Base-by-base conservation (phyloP, 352 stramenopile genomes). In the Globisporangium spinosum region DNA sequence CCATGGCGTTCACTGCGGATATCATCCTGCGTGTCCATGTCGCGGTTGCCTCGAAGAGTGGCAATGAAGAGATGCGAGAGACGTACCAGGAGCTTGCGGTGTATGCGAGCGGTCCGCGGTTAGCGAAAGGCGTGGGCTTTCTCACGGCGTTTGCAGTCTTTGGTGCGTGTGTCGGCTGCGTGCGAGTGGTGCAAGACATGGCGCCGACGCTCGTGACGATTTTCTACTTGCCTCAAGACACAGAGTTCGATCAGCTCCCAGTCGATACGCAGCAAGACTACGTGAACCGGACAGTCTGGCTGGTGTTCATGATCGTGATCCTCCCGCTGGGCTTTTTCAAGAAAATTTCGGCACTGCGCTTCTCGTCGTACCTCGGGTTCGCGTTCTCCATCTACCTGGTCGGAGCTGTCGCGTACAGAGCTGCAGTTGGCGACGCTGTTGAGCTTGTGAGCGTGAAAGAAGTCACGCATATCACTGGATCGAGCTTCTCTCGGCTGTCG, bases 1-100 rank as follows among this genome's bases (percentile, higher is more conserved):
- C 77, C 59, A 93, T 93, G 85, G 83, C 79, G 23, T 89, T 90
- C 68, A 93, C 83, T 10, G 83, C 83, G 12, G 80, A 90, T 64
- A 77, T 76, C 25, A 79, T 93, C 17, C 64, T 93, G 55, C 76
- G 74, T 22, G 76, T 90, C 17, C 82, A 93, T 61, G 75, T 93
- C 2, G 75, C 77, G 0, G 71, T 90, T 32, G 77, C 72, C n/a
- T 58, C 76, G 9, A 65, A 53, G 56, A 67, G 64, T 8, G 66
- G 70, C 29, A 51, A 74, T 20, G 70, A 83, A 53, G 72, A 87
- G 68, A 77, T 78, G 59, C 71, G 72, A 4, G 74, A 82, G 58
- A 90, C 82, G 67, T 93, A 90, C 61, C 84, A 93, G 58, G 72
- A 85, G 57, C 65, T 93, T 22, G 85, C 85, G 17, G 70, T 77